Base-by-base conservation (phyloP, 805 yeast species). In the Saccharomycopsis vini region DNA sequence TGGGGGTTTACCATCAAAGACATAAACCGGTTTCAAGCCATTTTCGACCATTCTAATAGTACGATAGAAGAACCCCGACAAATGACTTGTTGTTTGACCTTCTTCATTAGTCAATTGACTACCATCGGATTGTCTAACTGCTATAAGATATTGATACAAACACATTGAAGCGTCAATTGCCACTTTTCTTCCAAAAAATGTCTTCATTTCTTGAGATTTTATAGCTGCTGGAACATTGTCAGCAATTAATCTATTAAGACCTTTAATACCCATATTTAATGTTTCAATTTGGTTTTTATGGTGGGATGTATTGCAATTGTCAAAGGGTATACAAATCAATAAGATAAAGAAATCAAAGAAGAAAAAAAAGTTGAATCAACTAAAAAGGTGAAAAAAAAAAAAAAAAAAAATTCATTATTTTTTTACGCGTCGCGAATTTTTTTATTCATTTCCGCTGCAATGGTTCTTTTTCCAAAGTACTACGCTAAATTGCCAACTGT, bases 1-100 rank as follows among this genome's bases (percentile, higher is more conserved):
- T 1, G 99, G 99, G 4, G 99, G 98, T 56, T 85, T 88, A 20
- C 99, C 99, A 61, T 92, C 99, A 64, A 92, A 92, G 5, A 92
- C 97, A 58, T 87, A 92, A 36, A 89, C 81, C 1, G 99, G 99
- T 60, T 92, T 92, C 55, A 92, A 76, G n/a, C 97, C 96, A 56
- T 84, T 77, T 51, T 82, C 95, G 3, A 89, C 83, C 73, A 92
- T 75, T 42, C 95, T 66, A 42, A 92, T 72, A 1, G 99, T 92
- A 49, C 98, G 70, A 62, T 92, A 90, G 61, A 92, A 92, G 73
- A 92, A 84, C 2, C 99, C 99, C 82, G 89, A 88, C 46, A 92
- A 62, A 61, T 92, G 99, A 0, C 96, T 84, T 0, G 85, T 83
- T 2, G 97, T 90, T 50, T 87, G 95, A 36, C 99, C 99, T 16